These are phyloP conservation scores for Yamadazyma taylorii DNA, from an alignment of 1,139 yeast species.

Conservation along the genomic window DNA sequence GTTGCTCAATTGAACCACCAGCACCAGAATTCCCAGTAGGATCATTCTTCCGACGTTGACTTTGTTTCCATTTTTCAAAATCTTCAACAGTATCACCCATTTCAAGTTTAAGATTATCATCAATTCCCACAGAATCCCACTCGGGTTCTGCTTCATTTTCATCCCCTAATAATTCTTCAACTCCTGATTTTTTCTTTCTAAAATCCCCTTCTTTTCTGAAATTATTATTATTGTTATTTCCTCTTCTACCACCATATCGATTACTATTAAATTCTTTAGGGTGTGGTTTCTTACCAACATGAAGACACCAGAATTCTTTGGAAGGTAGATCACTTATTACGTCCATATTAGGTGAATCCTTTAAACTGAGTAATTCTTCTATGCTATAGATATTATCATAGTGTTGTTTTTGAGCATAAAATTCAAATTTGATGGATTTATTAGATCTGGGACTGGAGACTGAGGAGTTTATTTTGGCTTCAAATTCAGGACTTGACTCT, in stretches of 20 bases:
- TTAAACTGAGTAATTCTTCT: constrained; percentile 35
- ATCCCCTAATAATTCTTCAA: constrained; percentile 32
- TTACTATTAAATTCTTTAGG: constrained; percentile 9
- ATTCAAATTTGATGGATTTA: constrained; percentile 13
- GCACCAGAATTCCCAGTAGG: too few relatives aligned
- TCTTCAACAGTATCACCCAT: constrained; percentile 67
- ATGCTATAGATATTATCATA: constrained; percentile 34
- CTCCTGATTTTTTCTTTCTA: constrained; percentile 13
- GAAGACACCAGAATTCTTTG: constrained; percentile 41
- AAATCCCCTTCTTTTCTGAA: constrained; percentile 9
- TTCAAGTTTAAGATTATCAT: constrained; percentile 35
- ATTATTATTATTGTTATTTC: neutral
- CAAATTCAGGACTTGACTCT: constrained; percentile 44
- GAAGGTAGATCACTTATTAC: constrained; percentile 38
- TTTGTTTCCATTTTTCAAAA: constrained; percentile 64
- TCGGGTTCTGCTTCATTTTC: constrained; percentile 51
- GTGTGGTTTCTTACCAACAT: constrained; percentile 10
- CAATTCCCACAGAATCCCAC: constrained; percentile 46
- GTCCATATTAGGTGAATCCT: constrained; percentile 35
- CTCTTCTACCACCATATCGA: neutral
- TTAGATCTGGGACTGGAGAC: constrained; percentile 18
- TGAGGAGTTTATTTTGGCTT: constrained; percentile 13
- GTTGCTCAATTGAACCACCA: too few relatives aligned
- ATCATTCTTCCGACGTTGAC: constrained; percentile 44
- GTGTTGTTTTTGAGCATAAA: constrained; percentile 13